These are phyloP conservation scores for Hygrocybe coccinea DNA, from an alignment of 768 basidiomycete genomes.

Conservation along the genomic window DNA sequence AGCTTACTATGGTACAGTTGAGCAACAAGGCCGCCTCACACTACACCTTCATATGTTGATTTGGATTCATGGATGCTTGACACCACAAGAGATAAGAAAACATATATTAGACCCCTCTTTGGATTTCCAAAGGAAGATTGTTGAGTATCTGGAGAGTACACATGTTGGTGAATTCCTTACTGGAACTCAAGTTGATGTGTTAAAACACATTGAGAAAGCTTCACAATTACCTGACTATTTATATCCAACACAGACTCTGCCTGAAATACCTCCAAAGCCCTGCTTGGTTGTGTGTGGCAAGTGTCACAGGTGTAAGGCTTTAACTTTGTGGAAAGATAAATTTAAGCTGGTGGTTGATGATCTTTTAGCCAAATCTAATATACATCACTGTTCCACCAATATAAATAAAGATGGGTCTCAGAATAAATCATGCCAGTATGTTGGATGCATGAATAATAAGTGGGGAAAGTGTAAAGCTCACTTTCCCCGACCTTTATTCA, in stretches of 20 bases:
- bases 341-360: conserved; percentile 23
- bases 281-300: conserved; percentile 10
- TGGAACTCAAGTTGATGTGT: conserved; percentile 23
- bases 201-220: conserved; percentile 1
- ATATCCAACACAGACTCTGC: conserved; percentile 22
- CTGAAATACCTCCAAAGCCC: conserved; percentile 14
- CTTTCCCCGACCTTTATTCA: conserved; percentile 26
- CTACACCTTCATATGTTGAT: conserved; percentile 37
- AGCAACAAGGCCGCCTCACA: conserved; percentile 34
- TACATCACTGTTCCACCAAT: conserved; percentile 22
- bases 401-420: conserved; percentile 15
- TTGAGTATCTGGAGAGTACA: conserved; percentile 22
- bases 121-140: conserved; percentile 16
- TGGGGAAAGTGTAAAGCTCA: conserved; percentile 28
- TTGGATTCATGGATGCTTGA: conserved; percentile 28
- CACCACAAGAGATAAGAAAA: conserved; percentile 33
- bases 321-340: conserved; percentile 15
- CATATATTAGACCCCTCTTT: conserved; percentile 17
- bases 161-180: conserved; percentile 28
- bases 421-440: conserved; percentile 9
- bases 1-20: conserved; percentile 31
- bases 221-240: conserved; percentile 6
- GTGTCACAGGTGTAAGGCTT: conserved; percentile 5
- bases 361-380: conserved; percentile 24
- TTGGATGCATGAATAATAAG: conserved; percentile 25